Evolutionary conservation across 192 early-diverging fungal genomes (phyloP).

Genomic region (Coemansia sp.): DNA sequence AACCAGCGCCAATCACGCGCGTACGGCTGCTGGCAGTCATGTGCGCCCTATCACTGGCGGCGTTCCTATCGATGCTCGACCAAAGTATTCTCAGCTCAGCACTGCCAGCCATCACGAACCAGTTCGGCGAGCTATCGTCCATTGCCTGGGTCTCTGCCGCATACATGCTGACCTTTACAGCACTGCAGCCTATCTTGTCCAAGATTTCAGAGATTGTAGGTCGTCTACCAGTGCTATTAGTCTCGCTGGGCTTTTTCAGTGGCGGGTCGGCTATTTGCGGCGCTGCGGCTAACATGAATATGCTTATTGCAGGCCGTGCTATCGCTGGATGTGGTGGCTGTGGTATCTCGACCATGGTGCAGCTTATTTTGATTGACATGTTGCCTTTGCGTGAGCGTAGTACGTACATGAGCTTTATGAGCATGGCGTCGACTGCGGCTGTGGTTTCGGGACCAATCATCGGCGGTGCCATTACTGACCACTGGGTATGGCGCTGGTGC

Average conservation of each 20-base stretch:
- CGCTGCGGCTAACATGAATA: conserved; percentile 60
- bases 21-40: conserved; percentile 30
- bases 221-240: conserved; percentile 59
- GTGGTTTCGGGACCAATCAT: conserved; percentile 61
- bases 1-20: conserved; percentile 20
- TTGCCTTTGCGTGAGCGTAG: conserved; percentile 62
- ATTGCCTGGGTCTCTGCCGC: conserved; percentile 78
- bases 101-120: conserved; percentile 61
- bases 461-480: conserved; percentile 62
- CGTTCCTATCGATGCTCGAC: conserved; percentile 68
- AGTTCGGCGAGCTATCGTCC: conserved; percentile 60
- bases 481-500: conserved; percentile 53
- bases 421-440: conserved; percentile 58
- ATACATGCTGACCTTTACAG: conserved; percentile 69
- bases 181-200: conserved; percentile 76
- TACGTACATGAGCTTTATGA: conserved; percentile 63
- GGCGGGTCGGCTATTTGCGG: conserved; percentile 59
- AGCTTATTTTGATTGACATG: conserved; percentile 70
- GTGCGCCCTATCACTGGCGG: conserved; percentile 37
- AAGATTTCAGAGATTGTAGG: conserved; percentile 83
- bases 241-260: conserved; percentile 59
- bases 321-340: conserved; percentile 70
- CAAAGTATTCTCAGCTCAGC: conserved; percentile 73
- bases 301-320: conserved; percentile 68
- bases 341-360: conserved; percentile 64